phyloP scores from a whole-genome alignment of 2,329 filamentous ascomycete genomes.

The Truncatella angustata region DNA sequence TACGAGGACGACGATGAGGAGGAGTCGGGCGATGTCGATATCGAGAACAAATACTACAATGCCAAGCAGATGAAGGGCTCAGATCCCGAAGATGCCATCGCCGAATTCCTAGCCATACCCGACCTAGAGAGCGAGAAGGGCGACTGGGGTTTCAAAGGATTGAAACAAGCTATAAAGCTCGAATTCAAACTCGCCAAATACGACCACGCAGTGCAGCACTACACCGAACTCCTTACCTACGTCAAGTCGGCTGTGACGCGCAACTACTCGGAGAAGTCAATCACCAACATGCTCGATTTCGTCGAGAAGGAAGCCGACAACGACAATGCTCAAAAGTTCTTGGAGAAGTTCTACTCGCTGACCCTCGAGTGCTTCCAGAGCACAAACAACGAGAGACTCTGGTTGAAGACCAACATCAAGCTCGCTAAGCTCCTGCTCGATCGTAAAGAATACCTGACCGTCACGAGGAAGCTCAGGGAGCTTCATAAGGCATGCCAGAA shows the following conservation, averaged over 20 bases:
- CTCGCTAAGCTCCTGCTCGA: conserved; percentile 88
- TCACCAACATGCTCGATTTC: conserved; percentile 98
- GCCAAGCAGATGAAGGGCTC: conserved; percentile 92
- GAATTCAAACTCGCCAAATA: conserved; percentile 93
- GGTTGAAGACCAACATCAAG: conserved; percentile 98
- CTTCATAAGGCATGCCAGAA: conserved; percentile 86
- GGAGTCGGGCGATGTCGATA: conserved; percentile 83
- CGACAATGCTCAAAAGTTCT: conserved; percentile 70
- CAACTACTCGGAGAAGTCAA: conserved; percentile 98
- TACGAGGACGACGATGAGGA: conserved; percentile 93
- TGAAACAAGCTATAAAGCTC: conserved; percentile 97
- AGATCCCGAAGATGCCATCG: conserved; percentile 83
- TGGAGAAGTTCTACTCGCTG: conserved; percentile 93
- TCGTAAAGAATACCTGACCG: conserved; percentile 78
- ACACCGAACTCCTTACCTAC: conserved; percentile 91
- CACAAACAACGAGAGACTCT: conserved; percentile 95
- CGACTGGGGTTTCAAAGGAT: conserved; percentile 97
- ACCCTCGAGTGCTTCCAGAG: conserved; percentile 94
- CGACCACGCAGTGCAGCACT: conserved; percentile 85
- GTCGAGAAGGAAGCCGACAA: conserved; percentile 84
- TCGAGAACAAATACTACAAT: conserved; percentile 99
- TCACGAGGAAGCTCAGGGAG: conserved; percentile 82
- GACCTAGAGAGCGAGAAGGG: conserved; percentile 85
- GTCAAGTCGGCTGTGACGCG: conserved; percentile 95
- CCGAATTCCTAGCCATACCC: conserved; percentile 88